Evolutionary conservation across 441 rosid genomes (phyloP).

Genomic region (Euphorbia corollata): DNA sequence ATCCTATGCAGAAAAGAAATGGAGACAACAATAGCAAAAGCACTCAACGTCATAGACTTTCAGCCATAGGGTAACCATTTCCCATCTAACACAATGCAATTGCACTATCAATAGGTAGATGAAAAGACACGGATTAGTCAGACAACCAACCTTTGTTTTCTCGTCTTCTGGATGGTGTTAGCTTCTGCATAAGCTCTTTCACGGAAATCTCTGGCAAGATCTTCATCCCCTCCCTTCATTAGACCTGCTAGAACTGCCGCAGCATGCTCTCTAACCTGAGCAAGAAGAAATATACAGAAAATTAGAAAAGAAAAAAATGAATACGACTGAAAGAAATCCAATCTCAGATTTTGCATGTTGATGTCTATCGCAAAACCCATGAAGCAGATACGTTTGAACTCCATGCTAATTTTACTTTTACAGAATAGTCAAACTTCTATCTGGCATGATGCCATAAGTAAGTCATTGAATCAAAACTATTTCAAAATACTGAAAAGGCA

Average conservation of each 20-base stretch:
- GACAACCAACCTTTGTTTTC: slow-evolving; percentile 49
- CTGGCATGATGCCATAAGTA: not conserved
- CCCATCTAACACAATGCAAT: not conserved
- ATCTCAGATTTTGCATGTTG: slow-evolving; percentile 7
- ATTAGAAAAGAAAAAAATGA: not conserved
- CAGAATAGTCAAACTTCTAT: slow-evolving; percentile 6
- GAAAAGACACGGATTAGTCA: not conserved
- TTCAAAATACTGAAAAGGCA: slow-evolving; percentile 2
- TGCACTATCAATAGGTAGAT: not conserved
- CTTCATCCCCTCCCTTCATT: slow-evolving; percentile 92
- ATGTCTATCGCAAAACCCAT: not conserved
- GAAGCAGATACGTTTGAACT: not conserved
- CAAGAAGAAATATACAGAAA: slow-evolving; percentile 20
- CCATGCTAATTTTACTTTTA: not conserved
- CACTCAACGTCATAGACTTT: not conserved
- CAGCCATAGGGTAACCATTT: not conserved
- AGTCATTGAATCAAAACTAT: slow-evolving; percentile 1
- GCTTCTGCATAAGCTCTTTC: slow-evolving; percentile 77
- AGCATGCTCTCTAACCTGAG: slow-evolving; percentile 95
- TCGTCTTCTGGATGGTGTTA: slow-evolving; percentile 50
- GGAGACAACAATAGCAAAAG: slow-evolving; percentile 1
- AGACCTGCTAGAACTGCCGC: slow-evolving; percentile 95
- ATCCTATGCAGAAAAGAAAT: not conserved
- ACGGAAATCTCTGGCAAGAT: slow-evolving; percentile 75
- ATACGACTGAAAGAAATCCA: slow-evolving; percentile 6